A percentile compares a stretch with the other conserved stretches of the same genome.
These are phyloP conservation scores for Hypomyces perniciosus DNA, from an alignment of 2,329 filamentous ascomycete genomes.

Conservation along the genomic window DNA sequence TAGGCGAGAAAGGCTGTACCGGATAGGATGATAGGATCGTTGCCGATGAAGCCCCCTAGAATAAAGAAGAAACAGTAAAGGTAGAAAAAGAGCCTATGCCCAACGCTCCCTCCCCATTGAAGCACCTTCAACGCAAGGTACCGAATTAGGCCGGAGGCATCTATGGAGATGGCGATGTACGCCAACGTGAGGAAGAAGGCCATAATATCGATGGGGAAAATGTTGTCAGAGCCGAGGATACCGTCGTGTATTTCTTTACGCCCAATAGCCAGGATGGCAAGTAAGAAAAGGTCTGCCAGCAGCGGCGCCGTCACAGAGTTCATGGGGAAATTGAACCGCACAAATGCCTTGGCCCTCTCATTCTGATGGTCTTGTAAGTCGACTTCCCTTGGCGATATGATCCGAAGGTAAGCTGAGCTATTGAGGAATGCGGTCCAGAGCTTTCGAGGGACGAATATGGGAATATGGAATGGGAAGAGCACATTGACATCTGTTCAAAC, in stretches of 20 bases:
- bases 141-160: conserved; percentile 66
- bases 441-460: no score
- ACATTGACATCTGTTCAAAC: no score
- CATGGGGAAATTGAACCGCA: no score
- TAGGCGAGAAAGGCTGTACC: conserved; percentile 71
- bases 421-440: no score
- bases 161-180: conserved; percentile 72
- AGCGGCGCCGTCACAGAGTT: conserved; percentile 61
- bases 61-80: conserved; percentile 67
- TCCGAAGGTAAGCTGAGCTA: no score
- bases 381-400: no score
- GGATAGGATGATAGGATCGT: conserved; percentile 69
- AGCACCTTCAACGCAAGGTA: conserved; percentile 66
- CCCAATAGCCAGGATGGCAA: conserved; percentile 64
- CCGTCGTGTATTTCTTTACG: conserved; percentile 61
- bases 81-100: conserved; percentile 64
- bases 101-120: conserved; percentile 59
- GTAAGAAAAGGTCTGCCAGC: conserved; percentile 64
- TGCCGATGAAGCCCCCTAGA: conserved; percentile 63
- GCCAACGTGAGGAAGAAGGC: conserved; percentile 67
- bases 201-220: conserved; percentile 66
- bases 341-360: no score
- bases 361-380: no score
- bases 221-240: conserved; percentile 59
- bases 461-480: no score